Percentiles rank a stretch among this genome's conserved stretches.
Evolutionary conservation across 2,329 filamentous ascomycete genomes (phyloP).

Genomic region (Colletotrichum sansevieriae): DNA sequence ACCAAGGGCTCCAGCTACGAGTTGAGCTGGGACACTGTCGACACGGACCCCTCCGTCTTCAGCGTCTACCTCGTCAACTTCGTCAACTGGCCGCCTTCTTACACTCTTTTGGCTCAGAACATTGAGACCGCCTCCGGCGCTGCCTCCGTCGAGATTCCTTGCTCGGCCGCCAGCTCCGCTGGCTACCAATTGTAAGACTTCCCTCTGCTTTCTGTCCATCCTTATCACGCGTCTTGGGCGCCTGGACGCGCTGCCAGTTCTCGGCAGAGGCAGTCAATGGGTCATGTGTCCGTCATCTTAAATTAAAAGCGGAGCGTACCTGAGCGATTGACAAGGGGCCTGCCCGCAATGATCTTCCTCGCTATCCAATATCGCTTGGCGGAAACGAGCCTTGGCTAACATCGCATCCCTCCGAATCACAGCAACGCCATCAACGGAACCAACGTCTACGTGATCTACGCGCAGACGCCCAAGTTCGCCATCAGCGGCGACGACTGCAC

Average conservation of each 20-base stretch:
- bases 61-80: constrained; percentile 60
- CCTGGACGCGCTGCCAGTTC: neutral
- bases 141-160: constrained; percentile 54
- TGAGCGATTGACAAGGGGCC: neutral
- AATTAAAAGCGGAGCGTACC: constrained; percentile 26
- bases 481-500: constrained; percentile 49
- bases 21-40: constrained; percentile 54
- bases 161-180: constrained; percentile 50
- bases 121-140: constrained; percentile 50
- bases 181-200: constrained; percentile 54
- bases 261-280: neutral
- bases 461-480: constrained; percentile 56
- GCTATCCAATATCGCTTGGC: neutral
- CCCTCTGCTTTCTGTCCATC: constrained; percentile 31
- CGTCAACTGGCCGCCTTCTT: constrained; percentile 57
- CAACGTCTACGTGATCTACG: constrained; percentile 59
- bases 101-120: constrained; percentile 52
- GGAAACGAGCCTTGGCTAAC: neutral
- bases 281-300: constrained; percentile 20
- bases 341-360: neutral
- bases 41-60: constrained; percentile 55
- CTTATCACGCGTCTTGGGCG: neutral
- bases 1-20: constrained; percentile 50
- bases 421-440: constrained; percentile 59
- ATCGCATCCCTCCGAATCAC: neutral